A percentile compares a stretch with the other conserved stretches of the same genome.
phyloP scores from a whole-genome alignment of 169 alveolate species.

The Plasmodium inui region DNA sequence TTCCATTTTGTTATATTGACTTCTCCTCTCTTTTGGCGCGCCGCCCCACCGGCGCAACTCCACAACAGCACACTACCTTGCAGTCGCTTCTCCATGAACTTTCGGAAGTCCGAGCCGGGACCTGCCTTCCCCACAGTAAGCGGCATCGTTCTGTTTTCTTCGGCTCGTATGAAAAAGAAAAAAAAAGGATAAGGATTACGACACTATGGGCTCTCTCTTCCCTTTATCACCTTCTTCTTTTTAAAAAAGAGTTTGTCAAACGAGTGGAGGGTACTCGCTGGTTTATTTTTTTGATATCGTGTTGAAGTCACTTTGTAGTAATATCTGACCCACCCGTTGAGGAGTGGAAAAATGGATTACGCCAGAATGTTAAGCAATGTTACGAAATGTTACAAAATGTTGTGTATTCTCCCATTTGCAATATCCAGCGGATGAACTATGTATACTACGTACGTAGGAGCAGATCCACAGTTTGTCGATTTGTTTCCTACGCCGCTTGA shows the following conservation, averaged over 20 bases:
- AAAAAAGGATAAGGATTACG: neutral
- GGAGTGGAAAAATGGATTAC: neutral
- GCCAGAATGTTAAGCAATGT: neutral
- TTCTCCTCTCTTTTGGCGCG: neutral
- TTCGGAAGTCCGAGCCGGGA: conserved; percentile 91
- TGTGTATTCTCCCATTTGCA: neutral
- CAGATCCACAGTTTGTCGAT: neutral
- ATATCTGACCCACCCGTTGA: neutral
- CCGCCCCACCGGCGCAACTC: neutral
- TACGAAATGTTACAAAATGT: neutral
- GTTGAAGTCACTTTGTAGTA: neutral
- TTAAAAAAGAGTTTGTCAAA: neutral
- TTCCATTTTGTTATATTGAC: too few species aligned
- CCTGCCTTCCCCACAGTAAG: conserved; percentile 90
- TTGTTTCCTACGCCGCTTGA: neutral
- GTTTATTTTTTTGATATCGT: neutral
- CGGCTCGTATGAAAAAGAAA: neutral
- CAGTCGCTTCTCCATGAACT: conserved; percentile 92
- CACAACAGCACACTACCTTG: conserved; percentile 83
- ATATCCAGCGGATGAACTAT: neutral
- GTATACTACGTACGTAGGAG: neutral
- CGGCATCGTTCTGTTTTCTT: conserved; percentile 20
- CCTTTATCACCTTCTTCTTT: neutral
- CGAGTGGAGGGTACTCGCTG: neutral
- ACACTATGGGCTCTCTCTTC: neutral